A percentile compares a stretch with the other conserved stretches of the same genome.
phyloP scores from a whole-genome alignment of 23 red algal species.

The Gracilaria gracilis region DNA sequence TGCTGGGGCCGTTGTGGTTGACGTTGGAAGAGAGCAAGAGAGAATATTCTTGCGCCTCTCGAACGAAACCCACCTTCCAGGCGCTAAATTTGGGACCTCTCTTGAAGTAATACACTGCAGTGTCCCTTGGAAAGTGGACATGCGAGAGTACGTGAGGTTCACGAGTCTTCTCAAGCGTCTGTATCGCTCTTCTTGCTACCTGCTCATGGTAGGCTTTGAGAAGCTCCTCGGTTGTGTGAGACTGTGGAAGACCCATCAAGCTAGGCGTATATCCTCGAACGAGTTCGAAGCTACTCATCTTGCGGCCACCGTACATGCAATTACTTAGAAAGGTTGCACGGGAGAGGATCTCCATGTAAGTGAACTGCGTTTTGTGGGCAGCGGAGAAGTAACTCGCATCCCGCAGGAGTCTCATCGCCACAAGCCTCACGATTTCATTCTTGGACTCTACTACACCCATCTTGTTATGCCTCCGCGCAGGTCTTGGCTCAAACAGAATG shows the following conservation, averaged over 20 bases:
- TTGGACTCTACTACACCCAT: constrained; percentile 41
- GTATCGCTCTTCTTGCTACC: constrained; percentile 17
- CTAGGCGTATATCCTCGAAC: constrained; percentile 31
- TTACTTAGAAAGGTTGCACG: constrained; percentile 30
- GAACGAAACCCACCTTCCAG: constrained; percentile 35
- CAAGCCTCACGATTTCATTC: constrained; percentile 23
- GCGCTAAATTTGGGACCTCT: constrained; percentile 35
- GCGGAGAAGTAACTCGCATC: constrained; percentile 40
- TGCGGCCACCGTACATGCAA: constrained; percentile 29
- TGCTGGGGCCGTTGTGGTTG: neutral
- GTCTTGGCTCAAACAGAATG: constrained; percentile 18
- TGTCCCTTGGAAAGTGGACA: neutral
- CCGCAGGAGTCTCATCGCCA: neutral
- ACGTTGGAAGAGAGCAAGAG: constrained; percentile 14
- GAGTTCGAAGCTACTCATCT: constrained; percentile 47
- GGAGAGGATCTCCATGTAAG: constrained; percentile 28
- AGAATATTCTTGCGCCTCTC: constrained; percentile 1
- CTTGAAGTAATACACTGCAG: constrained; percentile 38
- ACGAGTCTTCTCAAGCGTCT: neutral
- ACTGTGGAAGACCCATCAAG: constrained; percentile 31
- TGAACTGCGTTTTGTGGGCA: neutral
- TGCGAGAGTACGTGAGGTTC: neutral
- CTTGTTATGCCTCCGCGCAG: constrained; percentile 57
- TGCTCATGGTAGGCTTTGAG: constrained; percentile 24
- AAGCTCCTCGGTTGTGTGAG: neutral